phyloP scores from a whole-genome alignment of 2,329 filamentous ascomycete species.

The Xenoacremonium recifei region DNA sequence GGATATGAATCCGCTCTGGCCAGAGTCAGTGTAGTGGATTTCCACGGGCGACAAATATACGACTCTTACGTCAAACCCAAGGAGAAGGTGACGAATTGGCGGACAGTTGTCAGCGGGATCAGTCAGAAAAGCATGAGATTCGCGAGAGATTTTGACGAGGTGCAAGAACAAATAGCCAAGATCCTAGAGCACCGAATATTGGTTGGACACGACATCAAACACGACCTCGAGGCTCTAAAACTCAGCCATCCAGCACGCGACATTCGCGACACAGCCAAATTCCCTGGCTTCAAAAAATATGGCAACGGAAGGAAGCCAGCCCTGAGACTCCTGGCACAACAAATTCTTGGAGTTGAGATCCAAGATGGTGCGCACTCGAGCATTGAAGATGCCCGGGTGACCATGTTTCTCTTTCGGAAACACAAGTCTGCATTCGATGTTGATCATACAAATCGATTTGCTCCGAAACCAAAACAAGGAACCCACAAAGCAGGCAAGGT shows the following conservation, averaged over 20 bases:
- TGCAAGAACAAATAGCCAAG: constrained; percentile 68
- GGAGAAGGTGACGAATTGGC: constrained; percentile 83
- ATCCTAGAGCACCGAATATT: constrained; percentile 71
- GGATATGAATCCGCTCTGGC: constrained; percentile 75
- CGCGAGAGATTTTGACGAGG: constrained; percentile 71
- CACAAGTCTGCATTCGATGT: constrained; percentile 84
- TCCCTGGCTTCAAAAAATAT: constrained; percentile 70
- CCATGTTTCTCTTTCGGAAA: constrained; percentile 84
- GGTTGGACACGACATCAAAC: constrained; percentile 79
- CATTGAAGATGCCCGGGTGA: constrained; percentile 78
- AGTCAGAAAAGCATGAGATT: constrained; percentile 67
- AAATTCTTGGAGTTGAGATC: constrained; percentile 60
- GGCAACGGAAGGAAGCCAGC: constrained; percentile 67
- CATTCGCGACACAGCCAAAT: constrained; percentile 81
- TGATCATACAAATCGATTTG: constrained; percentile 70
- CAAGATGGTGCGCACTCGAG: constrained; percentile 65
- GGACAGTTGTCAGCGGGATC: constrained; percentile 83
- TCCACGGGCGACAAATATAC: constrained; percentile 88
- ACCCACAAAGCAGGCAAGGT: constrained; percentile 37
- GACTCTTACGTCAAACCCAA: constrained; percentile 85
- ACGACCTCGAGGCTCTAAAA: constrained; percentile 73
- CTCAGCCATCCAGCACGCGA: constrained; percentile 76
- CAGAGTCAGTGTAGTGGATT: constrained; percentile 88
- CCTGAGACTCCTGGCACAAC: constrained; percentile 55
- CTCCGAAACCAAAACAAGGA: constrained; percentile 29